phyloP scores from a whole-genome alignment of 352 stramenopile species.

The Globisporangium heterothallicum region DNA sequence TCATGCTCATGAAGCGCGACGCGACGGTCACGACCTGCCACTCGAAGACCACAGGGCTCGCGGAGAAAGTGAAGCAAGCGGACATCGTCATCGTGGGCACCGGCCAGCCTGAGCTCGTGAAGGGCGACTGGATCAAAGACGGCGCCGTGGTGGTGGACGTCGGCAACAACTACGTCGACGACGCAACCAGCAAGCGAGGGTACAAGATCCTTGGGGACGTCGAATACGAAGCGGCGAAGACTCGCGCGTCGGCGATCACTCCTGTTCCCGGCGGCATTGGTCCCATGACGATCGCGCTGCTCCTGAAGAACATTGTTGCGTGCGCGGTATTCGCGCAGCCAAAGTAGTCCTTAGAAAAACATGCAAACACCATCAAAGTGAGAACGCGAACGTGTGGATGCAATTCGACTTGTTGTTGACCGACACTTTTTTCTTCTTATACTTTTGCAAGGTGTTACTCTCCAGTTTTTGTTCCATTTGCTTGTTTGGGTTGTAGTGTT shows the following conservation, averaged over 20 bases:
- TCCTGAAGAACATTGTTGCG: constrained; percentile 81
- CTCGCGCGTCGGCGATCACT: constrained; percentile 92
- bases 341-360: not conserved
- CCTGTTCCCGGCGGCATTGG: constrained; percentile 95
- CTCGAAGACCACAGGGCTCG: constrained; percentile 82
- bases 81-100: constrained; percentile 97
- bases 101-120: constrained; percentile 92
- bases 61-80: constrained; percentile 60
- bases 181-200: constrained; percentile 47
- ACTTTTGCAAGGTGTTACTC: too few species aligned
- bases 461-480: constrained; percentile 1
- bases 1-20: constrained; percentile 93
- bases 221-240: constrained; percentile 86
- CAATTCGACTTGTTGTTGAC: not conserved
- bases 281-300: constrained; percentile 98
- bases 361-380: not conserved
- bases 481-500: not conserved
- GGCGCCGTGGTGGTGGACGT: constrained; percentile 98
- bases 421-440: too few species aligned
- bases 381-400: too few species aligned
- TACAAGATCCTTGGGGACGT: constrained; percentile 98
- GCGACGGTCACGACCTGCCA: constrained; percentile 98
- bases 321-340: constrained; percentile 43
- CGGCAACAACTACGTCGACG: constrained; percentile 97
- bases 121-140: constrained; percentile 95